These are phyloP conservation scores for Ophiostoma sp. DNA, from an alignment of 2,329 filamentous ascomycete species.

Conservation along the genomic window DNA sequence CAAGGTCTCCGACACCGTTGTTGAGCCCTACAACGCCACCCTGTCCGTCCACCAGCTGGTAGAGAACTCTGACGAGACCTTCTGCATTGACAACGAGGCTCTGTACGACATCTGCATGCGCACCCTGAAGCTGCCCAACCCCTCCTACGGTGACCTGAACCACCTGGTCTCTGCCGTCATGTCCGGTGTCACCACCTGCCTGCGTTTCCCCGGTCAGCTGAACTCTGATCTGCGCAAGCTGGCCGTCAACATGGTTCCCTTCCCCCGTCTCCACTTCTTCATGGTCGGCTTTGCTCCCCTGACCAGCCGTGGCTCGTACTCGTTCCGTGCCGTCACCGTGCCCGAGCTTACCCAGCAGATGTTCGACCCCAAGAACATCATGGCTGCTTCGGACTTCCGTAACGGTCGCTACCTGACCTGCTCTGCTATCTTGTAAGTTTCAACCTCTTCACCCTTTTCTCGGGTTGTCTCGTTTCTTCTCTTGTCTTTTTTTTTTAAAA, in stretches of 20 bases:
- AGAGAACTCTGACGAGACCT: conserved; percentile 99
- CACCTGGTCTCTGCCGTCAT: conserved; percentile 99
- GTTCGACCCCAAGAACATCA: conserved; percentile 99
- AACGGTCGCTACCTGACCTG: conserved; percentile 99
- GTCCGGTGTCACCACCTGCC: conserved; percentile 97
- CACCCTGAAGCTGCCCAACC: conserved; percentile 97
- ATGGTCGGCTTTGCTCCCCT: conserved; percentile 99
- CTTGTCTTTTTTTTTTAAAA: no score
- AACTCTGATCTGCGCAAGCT: conserved; percentile 99
- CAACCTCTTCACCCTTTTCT: no score
- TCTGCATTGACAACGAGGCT: conserved; percentile 99
- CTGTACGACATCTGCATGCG: conserved; percentile 99
- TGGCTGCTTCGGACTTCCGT: conserved; percentile 99
- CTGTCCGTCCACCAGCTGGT: conserved; percentile 98
- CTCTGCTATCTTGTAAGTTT: conserved; percentile 76
- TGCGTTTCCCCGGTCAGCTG: conserved; percentile 98
- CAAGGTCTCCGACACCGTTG: conserved; percentile 99
- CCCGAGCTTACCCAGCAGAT: conserved; percentile 99
- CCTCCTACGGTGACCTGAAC: conserved; percentile 98
- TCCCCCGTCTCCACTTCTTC: conserved; percentile 99
- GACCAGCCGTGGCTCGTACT: conserved; percentile 77
- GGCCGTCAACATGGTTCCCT: conserved; percentile 99
- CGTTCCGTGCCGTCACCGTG: conserved; percentile 95
- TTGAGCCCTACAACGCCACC: conserved; percentile 99
- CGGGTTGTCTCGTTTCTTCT: no score